Conservation (phyloP, 805 yeast species). For the Saccharomyces kudriavzevii region DNA sequence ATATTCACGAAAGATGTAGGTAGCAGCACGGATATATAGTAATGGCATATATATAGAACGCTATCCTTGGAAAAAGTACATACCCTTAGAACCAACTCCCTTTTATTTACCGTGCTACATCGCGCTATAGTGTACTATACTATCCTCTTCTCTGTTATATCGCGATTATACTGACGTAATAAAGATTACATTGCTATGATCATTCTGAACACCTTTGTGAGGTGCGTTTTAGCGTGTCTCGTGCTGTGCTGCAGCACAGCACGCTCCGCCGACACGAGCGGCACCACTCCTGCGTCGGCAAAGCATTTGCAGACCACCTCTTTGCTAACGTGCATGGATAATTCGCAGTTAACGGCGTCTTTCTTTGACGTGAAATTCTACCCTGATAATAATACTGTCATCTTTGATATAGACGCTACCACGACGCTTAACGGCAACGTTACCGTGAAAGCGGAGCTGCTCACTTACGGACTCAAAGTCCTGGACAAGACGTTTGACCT, state of each 20-base stretch:
- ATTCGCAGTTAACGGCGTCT: conserved; percentile 80
- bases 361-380: conserved; percentile 67
- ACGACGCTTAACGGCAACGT: conserved; percentile 72
- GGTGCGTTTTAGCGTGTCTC: background rate
- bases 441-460: conserved; percentile 53
- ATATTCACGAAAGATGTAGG: background rate
- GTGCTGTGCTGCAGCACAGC: background rate
- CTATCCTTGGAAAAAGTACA: background rate
- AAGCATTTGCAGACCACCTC: conserved; percentile 48
- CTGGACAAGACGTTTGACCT: conserved; percentile 48
- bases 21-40: background rate
- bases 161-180: background rate
- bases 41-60: background rate
- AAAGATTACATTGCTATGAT: background rate
- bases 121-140: background rate
- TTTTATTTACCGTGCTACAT: background rate
- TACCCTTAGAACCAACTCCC: background rate
- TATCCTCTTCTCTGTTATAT: background rate
- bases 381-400: conserved; percentile 56
- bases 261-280: conserved; percentile 1
- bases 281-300: background rate
- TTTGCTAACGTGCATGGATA: conserved; percentile 82
- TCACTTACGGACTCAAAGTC: conserved; percentile 73
- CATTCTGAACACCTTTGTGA: background rate
- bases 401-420: conserved; percentile 64